Evolutionary conservation across 371 early-diverging fungal genomes (phyloP).

Genomic region (Rhizopus arrhizus): DNA sequence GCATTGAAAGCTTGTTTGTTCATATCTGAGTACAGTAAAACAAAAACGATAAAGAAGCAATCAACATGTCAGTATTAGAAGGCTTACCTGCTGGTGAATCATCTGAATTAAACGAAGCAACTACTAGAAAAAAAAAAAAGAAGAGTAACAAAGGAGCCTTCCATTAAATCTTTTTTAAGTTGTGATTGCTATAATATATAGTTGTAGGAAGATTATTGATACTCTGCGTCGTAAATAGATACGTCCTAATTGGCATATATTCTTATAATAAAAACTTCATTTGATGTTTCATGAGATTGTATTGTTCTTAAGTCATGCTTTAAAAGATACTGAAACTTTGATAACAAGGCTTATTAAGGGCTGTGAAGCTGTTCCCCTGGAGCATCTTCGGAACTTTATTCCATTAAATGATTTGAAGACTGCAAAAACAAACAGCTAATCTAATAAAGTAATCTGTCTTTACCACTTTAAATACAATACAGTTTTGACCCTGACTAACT

Average conservation of each 20-base stretch:
- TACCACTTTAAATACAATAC: not conserved
- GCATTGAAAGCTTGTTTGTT: no score
- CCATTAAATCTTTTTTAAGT: no score
- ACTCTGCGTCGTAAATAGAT: not conserved
- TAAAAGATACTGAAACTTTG: conserved; percentile 3
- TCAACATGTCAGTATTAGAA: no score
- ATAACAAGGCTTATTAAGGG: not conserved
- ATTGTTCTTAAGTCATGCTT: conserved; percentile 3
- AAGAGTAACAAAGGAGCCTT: no score
- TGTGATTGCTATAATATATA: no score
- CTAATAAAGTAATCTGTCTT: not conserved
- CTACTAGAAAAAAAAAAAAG: no score
- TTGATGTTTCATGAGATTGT: not conserved
- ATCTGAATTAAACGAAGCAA: no score
- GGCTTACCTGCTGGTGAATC: no score
- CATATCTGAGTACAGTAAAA: no score
- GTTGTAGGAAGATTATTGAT: not conserved
- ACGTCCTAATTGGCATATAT: not conserved
- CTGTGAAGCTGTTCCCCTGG: not conserved
- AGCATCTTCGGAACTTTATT: conserved; percentile 1
- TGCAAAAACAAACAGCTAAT: not conserved
- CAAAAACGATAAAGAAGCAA: no score
- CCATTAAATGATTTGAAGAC: not conserved
- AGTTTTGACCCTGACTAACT: not conserved
- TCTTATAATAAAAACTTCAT: not conserved